Base-by-base conservation (phyloP, 257 asterid species). In the Coffea eugenioides region DNA sequence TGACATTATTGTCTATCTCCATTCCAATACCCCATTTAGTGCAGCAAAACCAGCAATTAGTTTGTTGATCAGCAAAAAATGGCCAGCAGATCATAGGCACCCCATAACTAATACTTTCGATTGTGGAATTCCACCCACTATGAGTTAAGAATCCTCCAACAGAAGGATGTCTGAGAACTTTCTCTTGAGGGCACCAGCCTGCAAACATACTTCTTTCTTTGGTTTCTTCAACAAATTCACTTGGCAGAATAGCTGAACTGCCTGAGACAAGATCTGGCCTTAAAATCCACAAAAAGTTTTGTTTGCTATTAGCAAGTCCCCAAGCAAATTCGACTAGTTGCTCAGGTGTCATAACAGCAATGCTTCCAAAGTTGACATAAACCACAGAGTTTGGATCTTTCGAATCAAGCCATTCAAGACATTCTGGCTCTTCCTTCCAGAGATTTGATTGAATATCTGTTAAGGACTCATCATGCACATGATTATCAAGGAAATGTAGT, bases 141-240 rank as follows among this genome's bases (percentile, higher is more conserved):
- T 89, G 95, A 49, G 92, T 90, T 56, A 92, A 45, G 39, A 92
- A 92, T 3, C 93, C 97, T 39, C 91, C 91, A 4, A 92, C 59
- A 0, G 92, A 71, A 0, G 92, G 80, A 69, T 90, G 95, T 13
- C 72, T 41, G 6, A 89, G 89, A n/a, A 91, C 91, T 11, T 79
- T 46, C 73, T 91, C 91, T 81, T 91, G 96, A 3, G 85, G 78
- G 74, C 94, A 91, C 96, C 94, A 91, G 5, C 78, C 73, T 1
- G 84, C 88, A 14, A 86, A 13, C 59, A 85, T 2, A 15, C 94
- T 81, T 57, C 96, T 77, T 20, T 70, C 88, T 43, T 77, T 80
- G 0, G 86, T 86, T 48, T 83, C 87, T 25, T 83, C 86, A 0
- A 84, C 9, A 14, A 89, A 83, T 8, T 84, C 90, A 0, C 81